Conservation (phyloP, 2,329 filamentous ascomycete genomes). For the Diaporthe sp. region DNA sequence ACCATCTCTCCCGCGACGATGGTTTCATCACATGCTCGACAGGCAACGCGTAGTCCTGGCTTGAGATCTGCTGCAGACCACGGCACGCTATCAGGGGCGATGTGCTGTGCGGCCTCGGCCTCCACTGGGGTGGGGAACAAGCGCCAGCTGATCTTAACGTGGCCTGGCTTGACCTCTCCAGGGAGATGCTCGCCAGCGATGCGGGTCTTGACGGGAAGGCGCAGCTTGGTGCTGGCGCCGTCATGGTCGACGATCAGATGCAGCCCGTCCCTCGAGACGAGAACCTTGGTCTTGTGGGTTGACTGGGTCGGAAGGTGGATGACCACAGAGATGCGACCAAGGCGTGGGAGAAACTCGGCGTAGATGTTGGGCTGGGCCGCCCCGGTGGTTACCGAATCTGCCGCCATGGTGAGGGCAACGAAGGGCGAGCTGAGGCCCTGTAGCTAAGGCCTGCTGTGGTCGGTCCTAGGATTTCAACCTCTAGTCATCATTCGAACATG, state of each 20-base stretch:
- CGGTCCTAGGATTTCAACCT: not conserved
- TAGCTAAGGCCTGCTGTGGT: constrained; percentile 4
- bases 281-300: constrained; percentile 58
- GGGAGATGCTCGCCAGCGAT: constrained; percentile 46
- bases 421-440: not conserved
- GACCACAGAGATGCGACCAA: constrained; percentile 73
- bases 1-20: constrained; percentile 45
- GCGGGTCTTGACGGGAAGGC: constrained; percentile 60
- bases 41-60: constrained; percentile 27
- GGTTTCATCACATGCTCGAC: constrained; percentile 43
- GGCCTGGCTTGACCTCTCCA: constrained; percentile 55
- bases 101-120: constrained; percentile 54
- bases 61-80: constrained; percentile 39
- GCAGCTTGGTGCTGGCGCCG: constrained; percentile 52
- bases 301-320: constrained; percentile 63
- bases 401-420: constrained; percentile 6
- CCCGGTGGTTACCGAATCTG: not conserved
- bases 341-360: constrained; percentile 75
- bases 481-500: not conserved
- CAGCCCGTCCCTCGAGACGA: constrained; percentile 60
- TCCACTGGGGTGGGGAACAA: constrained; percentile 42
- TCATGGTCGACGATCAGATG: constrained; percentile 64
- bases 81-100: constrained; percentile 45
- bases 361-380: constrained; percentile 60
- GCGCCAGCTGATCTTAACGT: constrained; percentile 43